phyloP scores from a whole-genome alignment of 768 basidiomycete genomes.

The Auriculariales sp. region DNA sequence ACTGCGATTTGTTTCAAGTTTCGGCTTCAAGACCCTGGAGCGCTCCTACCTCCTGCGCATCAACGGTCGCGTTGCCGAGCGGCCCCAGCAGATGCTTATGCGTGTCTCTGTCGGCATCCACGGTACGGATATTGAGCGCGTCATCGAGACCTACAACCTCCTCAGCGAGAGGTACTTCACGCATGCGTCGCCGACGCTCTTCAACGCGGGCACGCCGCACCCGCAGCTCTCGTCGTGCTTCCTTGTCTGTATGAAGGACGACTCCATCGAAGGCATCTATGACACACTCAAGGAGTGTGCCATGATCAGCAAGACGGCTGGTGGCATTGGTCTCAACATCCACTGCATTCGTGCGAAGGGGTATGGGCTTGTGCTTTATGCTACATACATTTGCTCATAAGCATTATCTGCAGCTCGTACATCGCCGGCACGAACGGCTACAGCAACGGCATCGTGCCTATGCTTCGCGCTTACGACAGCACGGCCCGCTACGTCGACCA shows the following conservation, averaged over 20 bases:
- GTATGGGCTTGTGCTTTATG: conserved; percentile 24
- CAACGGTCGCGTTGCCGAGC: conserved; percentile 87
- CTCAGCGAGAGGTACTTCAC: conserved; percentile 99
- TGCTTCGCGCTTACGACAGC: conserved; percentile 95
- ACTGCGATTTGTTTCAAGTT: conserved; percentile 29
- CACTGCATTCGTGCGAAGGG: conserved; percentile 94
- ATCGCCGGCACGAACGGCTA: conserved; percentile 99
- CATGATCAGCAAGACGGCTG: conserved; percentile 98
- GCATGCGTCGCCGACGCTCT: conserved; percentile 92
- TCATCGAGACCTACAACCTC: conserved; percentile 82
- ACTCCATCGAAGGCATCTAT: conserved; percentile 98
- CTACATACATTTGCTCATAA: conserved; percentile 7
- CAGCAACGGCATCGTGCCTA: conserved; percentile 97
- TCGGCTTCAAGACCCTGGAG: conserved; percentile 99
- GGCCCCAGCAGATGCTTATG: conserved; percentile 99
- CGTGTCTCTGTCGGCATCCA: conserved; percentile 98
- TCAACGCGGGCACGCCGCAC: conserved; percentile 94
- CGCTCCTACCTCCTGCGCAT: conserved; percentile 92
- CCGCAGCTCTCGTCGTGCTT: conserved; percentile 92
- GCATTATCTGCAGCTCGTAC: conserved; percentile 56
- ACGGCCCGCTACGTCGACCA: conserved; percentile 98
- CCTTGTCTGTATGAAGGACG: conserved; percentile 96
- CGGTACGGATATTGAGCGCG: conserved; percentile 74
- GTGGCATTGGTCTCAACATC: conserved; percentile 91
- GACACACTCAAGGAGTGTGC: conserved; percentile 97